These are phyloP conservation scores for Penicillium sp. DNA, from an alignment of 2,329 filamentous ascomycete genomes.

Conservation along the genomic window DNA sequence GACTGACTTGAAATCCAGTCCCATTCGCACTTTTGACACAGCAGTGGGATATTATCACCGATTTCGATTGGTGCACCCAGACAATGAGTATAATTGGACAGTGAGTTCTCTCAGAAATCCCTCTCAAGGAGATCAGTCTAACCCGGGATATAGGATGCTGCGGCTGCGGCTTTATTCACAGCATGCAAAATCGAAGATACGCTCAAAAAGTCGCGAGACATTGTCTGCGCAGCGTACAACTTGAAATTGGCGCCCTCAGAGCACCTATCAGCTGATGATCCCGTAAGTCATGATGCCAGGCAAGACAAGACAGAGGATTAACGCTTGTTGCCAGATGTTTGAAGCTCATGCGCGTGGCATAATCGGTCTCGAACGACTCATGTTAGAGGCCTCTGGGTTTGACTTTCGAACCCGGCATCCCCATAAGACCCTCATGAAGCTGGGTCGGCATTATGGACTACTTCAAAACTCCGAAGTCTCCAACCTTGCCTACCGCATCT, in stretches of 20 bases:
- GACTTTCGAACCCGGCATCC: conserved; percentile 90
- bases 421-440: conserved; percentile 79
- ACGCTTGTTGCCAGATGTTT: conserved; percentile 60
- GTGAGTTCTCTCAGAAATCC: conserved; percentile 33
- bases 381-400: conserved; percentile 89
- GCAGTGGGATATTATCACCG: conserved; percentile 92
- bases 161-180: conserved; percentile 82
- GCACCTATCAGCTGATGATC: conserved; percentile 75
- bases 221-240: conserved; percentile 87
- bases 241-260: conserved; percentile 69
- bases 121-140: conserved; percentile 2
- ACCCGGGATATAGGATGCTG: conserved; percentile 65
- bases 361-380: conserved; percentile 85
- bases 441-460: conserved; percentile 62
- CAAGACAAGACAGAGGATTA: background rate
- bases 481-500: conserved; percentile 74
- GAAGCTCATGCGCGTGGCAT: conserved; percentile 76
- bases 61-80: conserved; percentile 82
- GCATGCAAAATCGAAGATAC: conserved; percentile 98
- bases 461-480: conserved; percentile 58
- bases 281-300: conserved; percentile 53
- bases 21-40: conserved; percentile 87
- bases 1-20: conserved; percentile 51
- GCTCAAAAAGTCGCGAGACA: conserved; percentile 91
- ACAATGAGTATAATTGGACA: conserved; percentile 76